A percentile compares a stretch with the other conserved stretches of the same genome.
These are phyloP conservation scores for Phytophthora litchii DNA, from an alignment of 352 stramenopile genomes.

Conservation along the genomic window DNA sequence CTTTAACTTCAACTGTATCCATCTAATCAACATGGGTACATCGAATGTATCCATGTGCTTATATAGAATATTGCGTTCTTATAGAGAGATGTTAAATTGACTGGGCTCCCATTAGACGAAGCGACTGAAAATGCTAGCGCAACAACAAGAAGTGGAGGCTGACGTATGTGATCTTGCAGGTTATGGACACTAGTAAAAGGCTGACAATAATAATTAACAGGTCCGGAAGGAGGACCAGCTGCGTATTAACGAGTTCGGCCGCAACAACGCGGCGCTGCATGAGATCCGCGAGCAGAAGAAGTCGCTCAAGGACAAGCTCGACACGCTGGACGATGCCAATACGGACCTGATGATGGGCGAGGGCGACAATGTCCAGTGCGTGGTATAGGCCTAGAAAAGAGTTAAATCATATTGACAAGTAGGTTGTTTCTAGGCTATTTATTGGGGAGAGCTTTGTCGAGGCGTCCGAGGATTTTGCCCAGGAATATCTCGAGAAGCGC, in stretches of 20 bases:
- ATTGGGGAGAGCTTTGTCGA: constrained; percentile 97
- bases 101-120: constrained; percentile 11
- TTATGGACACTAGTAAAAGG: constrained; percentile 1
- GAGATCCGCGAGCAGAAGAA: constrained; percentile 93
- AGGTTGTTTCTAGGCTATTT: constrained; percentile 83
- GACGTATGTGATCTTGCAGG: constrained; percentile 55
- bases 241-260: constrained; percentile 98
- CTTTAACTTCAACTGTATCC: background rate
- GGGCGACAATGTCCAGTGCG: constrained; percentile 81
- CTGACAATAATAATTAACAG: constrained; percentile 46
- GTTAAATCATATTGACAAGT: too few species aligned
- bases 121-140: constrained; percentile 57
- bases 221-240: constrained; percentile 97
- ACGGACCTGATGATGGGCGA: constrained; percentile 98
- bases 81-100: constrained; percentile 32
- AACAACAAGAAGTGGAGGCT: constrained; percentile 84
- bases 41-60: constrained; percentile 20
- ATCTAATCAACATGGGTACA: background rate
- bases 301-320: constrained; percentile 93
- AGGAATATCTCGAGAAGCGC: constrained; percentile 93
- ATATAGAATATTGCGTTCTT: constrained; percentile 24
- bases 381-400: too few species aligned
- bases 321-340: constrained; percentile 96
- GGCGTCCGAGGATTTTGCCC: constrained; percentile 92
- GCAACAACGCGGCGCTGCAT: constrained; percentile 94